Conservation (phyloP, 2,329 filamentous ascomycete species). For the Calonectria montana region DNA sequence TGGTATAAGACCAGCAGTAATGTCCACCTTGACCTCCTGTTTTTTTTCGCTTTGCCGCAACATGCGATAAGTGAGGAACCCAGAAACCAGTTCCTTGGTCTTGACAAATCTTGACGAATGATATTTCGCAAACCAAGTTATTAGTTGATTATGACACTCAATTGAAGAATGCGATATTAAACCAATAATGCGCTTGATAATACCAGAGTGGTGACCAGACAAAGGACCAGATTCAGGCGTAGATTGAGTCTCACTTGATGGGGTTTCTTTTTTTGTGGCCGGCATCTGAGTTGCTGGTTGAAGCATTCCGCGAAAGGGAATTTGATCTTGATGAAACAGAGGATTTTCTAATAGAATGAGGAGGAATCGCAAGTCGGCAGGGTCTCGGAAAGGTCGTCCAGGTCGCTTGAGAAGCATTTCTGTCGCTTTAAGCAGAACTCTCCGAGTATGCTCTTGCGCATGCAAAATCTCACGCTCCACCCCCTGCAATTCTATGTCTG, state of each 20-base stretch:
- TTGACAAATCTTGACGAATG: constrained; percentile 75
- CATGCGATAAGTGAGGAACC: constrained; percentile 85
- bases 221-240: constrained; percentile 54
- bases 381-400: constrained; percentile 73
- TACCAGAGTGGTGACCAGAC: constrained; percentile 79
- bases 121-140: constrained; percentile 82
- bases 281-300: constrained; percentile 42
- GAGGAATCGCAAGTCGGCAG: constrained; percentile 80
- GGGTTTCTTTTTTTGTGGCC: constrained; percentile 18
- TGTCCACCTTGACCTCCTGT: constrained; percentile 68
- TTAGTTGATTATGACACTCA: constrained; percentile 80
- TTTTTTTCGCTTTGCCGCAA: constrained; percentile 77
- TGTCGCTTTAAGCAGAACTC: constrained; percentile 79
- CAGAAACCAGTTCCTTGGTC: constrained; percentile 80
- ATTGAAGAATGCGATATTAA: constrained; percentile 80
- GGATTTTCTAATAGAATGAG: constrained; percentile 85
- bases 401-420: constrained; percentile 86
- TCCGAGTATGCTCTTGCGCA: constrained; percentile 76
- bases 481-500: constrained; percentile 52
- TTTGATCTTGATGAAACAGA: constrained; percentile 66
- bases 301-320: constrained; percentile 54
- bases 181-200: constrained; percentile 87
- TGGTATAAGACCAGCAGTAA: constrained; percentile 77
- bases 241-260: constrained; percentile 28
- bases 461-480: constrained; percentile 61